These are phyloP conservation scores for Aspergillus versicolor DNA, from an alignment of 2,329 filamentous ascomycete genomes.

Conservation along the genomic window DNA sequence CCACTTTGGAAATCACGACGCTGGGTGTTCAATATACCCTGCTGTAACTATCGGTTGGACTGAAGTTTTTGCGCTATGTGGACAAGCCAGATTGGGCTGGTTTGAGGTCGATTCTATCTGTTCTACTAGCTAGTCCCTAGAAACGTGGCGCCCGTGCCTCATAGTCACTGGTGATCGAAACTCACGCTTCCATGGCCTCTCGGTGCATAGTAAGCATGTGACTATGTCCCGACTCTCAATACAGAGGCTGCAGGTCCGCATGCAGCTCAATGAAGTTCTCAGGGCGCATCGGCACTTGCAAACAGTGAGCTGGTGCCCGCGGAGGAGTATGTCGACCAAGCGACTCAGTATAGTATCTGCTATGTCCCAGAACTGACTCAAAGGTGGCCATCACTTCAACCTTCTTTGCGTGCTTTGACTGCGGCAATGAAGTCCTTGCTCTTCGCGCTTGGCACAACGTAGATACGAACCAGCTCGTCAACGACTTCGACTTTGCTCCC, in stretches of 20 bases:
- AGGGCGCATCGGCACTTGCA: neutral
- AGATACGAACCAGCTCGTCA: conserved; percentile 79
- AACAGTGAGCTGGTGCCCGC: neutral
- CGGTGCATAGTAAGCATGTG: neutral
- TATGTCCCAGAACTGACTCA: neutral
- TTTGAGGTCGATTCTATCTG: neutral
- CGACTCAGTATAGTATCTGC: neutral
- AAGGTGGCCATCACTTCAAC: conserved; percentile 17
- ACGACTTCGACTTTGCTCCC: conserved; percentile 81
- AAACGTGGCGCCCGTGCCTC: neutral
- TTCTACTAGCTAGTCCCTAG: neutral
- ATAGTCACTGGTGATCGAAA: neutral
- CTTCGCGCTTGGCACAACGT: conserved; percentile 72
- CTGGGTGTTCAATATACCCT: no score
- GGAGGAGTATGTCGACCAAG: neutral
- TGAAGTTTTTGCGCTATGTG: neutral
- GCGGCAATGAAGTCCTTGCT: conserved; percentile 76
- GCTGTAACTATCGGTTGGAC: neutral
- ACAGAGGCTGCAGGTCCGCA: neutral
- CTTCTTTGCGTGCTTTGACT: conserved; percentile 70
- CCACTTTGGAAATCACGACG: neutral
- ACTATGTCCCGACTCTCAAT: neutral
- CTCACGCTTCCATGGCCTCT: neutral
- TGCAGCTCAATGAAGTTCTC: neutral
- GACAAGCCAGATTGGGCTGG: neutral